Base-by-base conservation (phyloP, 2,329 filamentous ascomycete species). In the Cytospora piceae region DNA sequence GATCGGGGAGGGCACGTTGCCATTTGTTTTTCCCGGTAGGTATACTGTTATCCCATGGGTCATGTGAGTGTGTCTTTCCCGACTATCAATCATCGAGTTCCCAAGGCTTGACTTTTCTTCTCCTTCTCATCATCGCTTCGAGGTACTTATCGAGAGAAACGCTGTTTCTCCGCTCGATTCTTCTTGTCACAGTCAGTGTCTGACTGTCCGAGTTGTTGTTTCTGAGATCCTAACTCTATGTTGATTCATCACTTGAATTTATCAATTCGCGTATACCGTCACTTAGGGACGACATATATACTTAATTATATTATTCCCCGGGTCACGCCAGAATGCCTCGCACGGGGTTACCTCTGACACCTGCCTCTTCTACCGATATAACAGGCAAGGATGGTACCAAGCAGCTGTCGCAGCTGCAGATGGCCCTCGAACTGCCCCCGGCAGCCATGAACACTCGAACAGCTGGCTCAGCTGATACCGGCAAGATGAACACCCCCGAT, bases 361-460 rank as follows among this genome's bases (percentile, higher is more conserved):
- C 92, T 51, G 88, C 87, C 61, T 91, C 91, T 14, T 94, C 91
- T 39, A 90, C 90, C 59, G 92, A 95, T 74, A 91, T 95, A 75
- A 85, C 87, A 64, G 89, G 87, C 69, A 87, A 92, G 77, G 88
- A 90, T 77, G 87, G 87, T 67, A 81, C 82, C n/a, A 81, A 82
- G 58, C 83, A 85, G 67, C 82, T 89, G 55, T 79, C 82, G 51
- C 81, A 83, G 49, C 80, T 90, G 29, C 91, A 93, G 72, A 81
- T 87, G 68, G 83, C 87, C 60, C 93, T 95, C 74, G 85, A 90
- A 71, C 83, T 96, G 15, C 92, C 92, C 6, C 92, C 92, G 20
- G 90, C 92, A 17, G 92, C 91, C 31, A 82, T 93, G 71, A 80
- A 70, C 77, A 78, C 62, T 81, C 83, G 1, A 83, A 80, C 27